phyloP scores from a whole-genome alignment of 2,329 filamentous ascomycete genomes.

The Zymoseptoria ardabiliae region DNA sequence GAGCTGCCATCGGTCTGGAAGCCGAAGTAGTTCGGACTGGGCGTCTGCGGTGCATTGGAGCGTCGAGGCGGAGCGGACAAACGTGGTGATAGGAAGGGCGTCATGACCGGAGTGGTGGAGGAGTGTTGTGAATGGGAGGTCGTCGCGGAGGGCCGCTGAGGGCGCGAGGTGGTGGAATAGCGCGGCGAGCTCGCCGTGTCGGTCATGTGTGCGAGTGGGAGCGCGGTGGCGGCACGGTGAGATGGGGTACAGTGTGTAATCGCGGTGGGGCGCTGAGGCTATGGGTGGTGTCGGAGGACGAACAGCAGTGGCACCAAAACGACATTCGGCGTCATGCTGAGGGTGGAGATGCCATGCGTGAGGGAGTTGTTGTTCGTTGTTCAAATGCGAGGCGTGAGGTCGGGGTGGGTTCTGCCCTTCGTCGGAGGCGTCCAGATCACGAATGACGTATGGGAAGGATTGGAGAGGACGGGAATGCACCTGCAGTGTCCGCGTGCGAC shows the following conservation, averaged over 20 bases:
- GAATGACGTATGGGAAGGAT: background rate
- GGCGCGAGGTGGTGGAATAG: constrained; percentile 9
- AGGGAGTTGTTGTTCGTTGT: background rate
- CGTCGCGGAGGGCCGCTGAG: constrained; percentile 1
- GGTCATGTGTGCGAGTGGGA: constrained; percentile 12
- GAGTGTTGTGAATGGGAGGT: constrained; percentile 2
- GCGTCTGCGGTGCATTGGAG: constrained; percentile 15
- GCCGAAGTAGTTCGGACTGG: constrained; percentile 83
- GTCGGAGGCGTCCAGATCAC: background rate
- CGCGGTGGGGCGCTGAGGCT: background rate
- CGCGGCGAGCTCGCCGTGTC: constrained; percentile 21
- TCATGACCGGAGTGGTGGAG: constrained; percentile 19
- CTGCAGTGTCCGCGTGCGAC: background rate
- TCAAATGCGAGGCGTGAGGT: background rate
- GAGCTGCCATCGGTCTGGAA: constrained; percentile 59
- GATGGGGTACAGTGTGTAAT: background rate
- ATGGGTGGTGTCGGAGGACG: background rate
- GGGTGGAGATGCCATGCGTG: background rate
- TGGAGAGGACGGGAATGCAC: background rate
- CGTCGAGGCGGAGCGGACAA: constrained; percentile 16
- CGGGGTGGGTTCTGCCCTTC: background rate
- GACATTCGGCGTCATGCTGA: background rate
- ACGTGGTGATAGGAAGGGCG: constrained; percentile 24
- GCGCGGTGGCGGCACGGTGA: constrained; percentile 2
- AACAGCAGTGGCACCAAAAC: background rate